A percentile compares a stretch with the other conserved stretches of the same genome.
Conservation (phyloP, 2,329 filamentous ascomycete genomes). For the Cladosporium phlei region DNA sequence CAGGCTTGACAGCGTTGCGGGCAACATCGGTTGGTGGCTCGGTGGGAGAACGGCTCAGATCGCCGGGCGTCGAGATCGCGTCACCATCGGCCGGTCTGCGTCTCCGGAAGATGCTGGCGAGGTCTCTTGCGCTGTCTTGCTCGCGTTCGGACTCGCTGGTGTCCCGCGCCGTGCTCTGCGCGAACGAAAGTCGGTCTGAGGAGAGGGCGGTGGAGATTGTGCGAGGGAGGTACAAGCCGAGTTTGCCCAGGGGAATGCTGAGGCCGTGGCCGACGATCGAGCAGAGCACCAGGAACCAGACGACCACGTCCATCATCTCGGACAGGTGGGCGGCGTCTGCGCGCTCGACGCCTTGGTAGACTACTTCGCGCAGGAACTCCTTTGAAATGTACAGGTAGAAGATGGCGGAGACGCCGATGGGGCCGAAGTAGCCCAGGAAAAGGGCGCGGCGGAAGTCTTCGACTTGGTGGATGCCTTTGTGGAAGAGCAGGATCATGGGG, state of each 20-base stretch:
- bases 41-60: too few species aligned
- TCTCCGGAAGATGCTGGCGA: constrained; percentile 7
- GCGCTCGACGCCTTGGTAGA: constrained; percentile 56
- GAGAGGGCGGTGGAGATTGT: constrained; percentile 56
- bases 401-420: constrained; percentile 82
- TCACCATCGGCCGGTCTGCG: constrained; percentile 8
- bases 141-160: constrained; percentile 14
- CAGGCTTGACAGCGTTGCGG: too few species aligned
- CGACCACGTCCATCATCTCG: constrained; percentile 65
- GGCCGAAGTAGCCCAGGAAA: constrained; percentile 90
- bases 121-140: not conserved
- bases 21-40: too few species aligned
- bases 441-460: constrained; percentile 67
- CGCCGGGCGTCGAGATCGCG: not conserved
- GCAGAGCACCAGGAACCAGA: constrained; percentile 83
- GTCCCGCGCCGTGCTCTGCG: constrained; percentile 17
- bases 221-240: constrained; percentile 57
- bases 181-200: constrained; percentile 31
- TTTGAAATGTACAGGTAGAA: constrained; percentile 82
- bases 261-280: constrained; percentile 82
- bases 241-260: constrained; percentile 70
- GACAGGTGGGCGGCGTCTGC: constrained; percentile 61
- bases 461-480: constrained; percentile 75
- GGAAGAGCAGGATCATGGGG: constrained; percentile 69
- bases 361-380: constrained; percentile 63